Evolutionary conservation across 805 yeast genomes (phyloP).

Genomic region (Sporopachydermia lactativora): DNA sequence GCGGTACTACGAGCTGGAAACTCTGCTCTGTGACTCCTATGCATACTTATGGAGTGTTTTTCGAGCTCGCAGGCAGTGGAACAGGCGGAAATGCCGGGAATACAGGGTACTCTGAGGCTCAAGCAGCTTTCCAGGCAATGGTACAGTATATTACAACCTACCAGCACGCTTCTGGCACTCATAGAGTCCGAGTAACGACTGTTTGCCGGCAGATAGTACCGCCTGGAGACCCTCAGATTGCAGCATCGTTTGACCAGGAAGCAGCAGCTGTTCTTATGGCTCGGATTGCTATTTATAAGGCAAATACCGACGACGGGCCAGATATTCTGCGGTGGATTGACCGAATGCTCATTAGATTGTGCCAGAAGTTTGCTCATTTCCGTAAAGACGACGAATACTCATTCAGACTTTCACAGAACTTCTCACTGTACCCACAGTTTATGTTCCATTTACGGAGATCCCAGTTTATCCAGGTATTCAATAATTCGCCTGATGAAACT

Average conservation of each 20-base stretch:
- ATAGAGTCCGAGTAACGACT: constrained; percentile 83
- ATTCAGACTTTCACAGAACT: constrained; percentile 72
- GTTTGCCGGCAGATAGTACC: constrained; percentile 39
- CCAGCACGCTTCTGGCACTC: constrained; percentile 91
- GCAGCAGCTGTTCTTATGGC: constrained; percentile 95
- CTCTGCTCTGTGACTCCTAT: constrained; percentile 77
- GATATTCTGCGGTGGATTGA: constrained; percentile 94
- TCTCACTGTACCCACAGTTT: constrained; percentile 87
- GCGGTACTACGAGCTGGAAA: constrained; percentile 82
- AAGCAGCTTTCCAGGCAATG: constrained; percentile 24
- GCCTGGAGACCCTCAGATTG: constrained; percentile 39
- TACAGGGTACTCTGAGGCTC: neutral
- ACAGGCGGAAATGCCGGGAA: constrained; percentile 14
- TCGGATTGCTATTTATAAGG: constrained; percentile 76
- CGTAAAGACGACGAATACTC: constrained; percentile 73
- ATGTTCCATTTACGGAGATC: constrained; percentile 92
- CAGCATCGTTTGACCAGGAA: constrained; percentile 86
- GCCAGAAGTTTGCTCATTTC: constrained; percentile 90
- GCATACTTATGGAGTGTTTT: constrained; percentile 79
- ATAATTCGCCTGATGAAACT: constrained; percentile 97
- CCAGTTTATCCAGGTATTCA: constrained; percentile 89
- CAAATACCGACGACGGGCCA: constrained; percentile 74
- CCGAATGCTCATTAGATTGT: constrained; percentile 74
- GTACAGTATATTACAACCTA: constrained; percentile 85
- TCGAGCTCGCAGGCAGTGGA: constrained; percentile 45